Evolutionary conservation across 495 filamentous ascomycete species (phyloP).

Genomic region (Annulohypoxylon moriforme): DNA sequence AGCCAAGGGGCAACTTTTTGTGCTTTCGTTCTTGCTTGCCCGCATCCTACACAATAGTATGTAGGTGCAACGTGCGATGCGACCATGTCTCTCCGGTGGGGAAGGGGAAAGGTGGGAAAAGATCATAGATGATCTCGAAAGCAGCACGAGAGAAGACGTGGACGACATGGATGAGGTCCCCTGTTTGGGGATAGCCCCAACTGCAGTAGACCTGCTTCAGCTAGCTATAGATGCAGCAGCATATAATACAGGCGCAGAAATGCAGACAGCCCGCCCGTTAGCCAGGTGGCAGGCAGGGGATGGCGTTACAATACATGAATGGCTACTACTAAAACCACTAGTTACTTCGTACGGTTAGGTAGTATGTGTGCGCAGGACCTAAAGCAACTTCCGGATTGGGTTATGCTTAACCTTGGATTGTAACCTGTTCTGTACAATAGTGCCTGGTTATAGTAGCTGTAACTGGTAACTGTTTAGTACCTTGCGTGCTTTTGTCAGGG

Average conservation of each 20-base stretch:
- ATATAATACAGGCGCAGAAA: conserved; percentile 1
- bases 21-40: conserved; percentile 11
- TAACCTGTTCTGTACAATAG: conserved; percentile 28
- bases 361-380: background rate
- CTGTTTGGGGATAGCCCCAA: conserved; percentile 32
- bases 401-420: conserved; percentile 17
- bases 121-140: conserved; percentile 28
- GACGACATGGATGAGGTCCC: conserved; percentile 31
- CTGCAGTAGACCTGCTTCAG: conserved; percentile 21
- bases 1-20: conserved; percentile 11
- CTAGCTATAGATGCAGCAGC: conserved; percentile 2
- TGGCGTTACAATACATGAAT: conserved; percentile 33
- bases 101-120: conserved; percentile 12
- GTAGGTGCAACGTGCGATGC: conserved; percentile 15
- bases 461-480: background rate
- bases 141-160: conserved; percentile 6
- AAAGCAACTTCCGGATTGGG: conserved; percentile 38
- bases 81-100: conserved; percentile 3
- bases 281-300: conserved; percentile 41
- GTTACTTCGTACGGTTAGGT: background rate
- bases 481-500: conserved; percentile 18
- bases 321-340: background rate
- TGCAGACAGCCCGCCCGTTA: conserved; percentile 25
- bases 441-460: conserved; percentile 20
- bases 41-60: background rate